Evolutionary conservation across 331 rosid species (phyloP), one percentile per base, ranked within the genome.

Genomic region (Pyracantha coccinea): DNA sequence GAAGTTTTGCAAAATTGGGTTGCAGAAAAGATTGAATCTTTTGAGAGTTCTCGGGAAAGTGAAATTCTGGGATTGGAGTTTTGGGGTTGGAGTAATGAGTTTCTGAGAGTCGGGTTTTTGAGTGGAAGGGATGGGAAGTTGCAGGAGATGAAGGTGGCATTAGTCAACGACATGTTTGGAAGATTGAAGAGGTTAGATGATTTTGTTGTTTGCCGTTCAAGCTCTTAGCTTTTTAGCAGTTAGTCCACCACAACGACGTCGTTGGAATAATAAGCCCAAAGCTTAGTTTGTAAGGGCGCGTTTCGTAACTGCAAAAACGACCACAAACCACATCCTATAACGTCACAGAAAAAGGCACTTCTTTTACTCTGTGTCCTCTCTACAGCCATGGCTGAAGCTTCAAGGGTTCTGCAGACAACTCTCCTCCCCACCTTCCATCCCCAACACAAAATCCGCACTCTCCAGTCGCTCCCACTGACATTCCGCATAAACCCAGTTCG

Each of bases 341-440:
- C n/a, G n/a, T n/a, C n/a, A n/a, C n/a, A n/a, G n/a, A n/a, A 91
- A 85, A 88, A 91, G 97, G 88, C 38, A 11, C 64, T 6, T 82
- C 28, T 44, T 24, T 21, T 31, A 60, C 71, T 76, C 25, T 54
- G 60, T 52, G 66, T 1, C 27, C 58, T 6, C 16, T 55, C 23
- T 17, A 38, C 44, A 81, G 85, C 85, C 90, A 93, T 93, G 97
- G 91, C 86, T 25, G 95, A 88, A 83, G 90, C 86, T 84, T 85
- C 93, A 41, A 69, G 81, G 63, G 71, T 82, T 57, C 66, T 80
- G 38, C 81, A 84, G 66, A 60, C 83, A 25, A 19, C 87, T 11
- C 71, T 88, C 3, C 3, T 85, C 14, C 90, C 94, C n/a, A 73
- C 72, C 68, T 85, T 88, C 62, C 79, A 21, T 52, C 69, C 84